Evolutionary conservation across 768 basidiomycete genomes (phyloP).

Genomic region (Mycena haematopus): DNA sequence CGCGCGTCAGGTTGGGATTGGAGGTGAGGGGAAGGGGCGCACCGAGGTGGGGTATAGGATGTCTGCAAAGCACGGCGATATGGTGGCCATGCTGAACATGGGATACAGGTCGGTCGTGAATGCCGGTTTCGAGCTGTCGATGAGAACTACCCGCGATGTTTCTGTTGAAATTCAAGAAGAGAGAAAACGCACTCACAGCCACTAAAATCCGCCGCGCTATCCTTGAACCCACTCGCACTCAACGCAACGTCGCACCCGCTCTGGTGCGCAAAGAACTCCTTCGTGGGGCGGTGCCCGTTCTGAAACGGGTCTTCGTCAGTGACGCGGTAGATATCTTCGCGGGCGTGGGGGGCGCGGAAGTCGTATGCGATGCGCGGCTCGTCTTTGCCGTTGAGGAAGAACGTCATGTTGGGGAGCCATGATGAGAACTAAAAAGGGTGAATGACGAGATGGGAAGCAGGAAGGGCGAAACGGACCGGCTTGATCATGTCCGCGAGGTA

Average conservation of each 20-base stretch:
- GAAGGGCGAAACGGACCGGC: background rate
- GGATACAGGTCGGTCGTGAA: conserved; percentile 22
- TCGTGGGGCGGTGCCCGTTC: background rate
- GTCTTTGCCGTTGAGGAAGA: conserved; percentile 19
- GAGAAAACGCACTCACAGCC: conserved; percentile 6
- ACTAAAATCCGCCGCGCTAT: background rate
- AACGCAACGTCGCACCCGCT: conserved; percentile 5
- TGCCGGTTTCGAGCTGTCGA: background rate
- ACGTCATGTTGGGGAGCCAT: conserved; percentile 12
- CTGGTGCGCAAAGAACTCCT: conserved; percentile 6
- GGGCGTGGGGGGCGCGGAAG: conserved; percentile 1
- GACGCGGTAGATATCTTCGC: background rate
- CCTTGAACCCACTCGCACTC: background rate
- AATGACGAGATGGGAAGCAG: background rate
- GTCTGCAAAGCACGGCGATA: conserved; percentile 17
- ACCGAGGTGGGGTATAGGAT: conserved; percentile 17
- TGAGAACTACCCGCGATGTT: conserved; percentile 13
- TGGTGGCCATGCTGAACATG: conserved; percentile 20
- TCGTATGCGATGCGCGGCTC: conserved; percentile 19
- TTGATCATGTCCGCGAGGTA: background rate
- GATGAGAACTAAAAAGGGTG: background rate
- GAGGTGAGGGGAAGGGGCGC: background rate
- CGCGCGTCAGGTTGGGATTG: too few relatives aligned
- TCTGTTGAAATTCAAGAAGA: too few relatives aligned
- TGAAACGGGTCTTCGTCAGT: conserved; percentile 3